Conservation (phyloP, 176 grass and related monocot genomes). For the Paspalum notatum region DNA sequence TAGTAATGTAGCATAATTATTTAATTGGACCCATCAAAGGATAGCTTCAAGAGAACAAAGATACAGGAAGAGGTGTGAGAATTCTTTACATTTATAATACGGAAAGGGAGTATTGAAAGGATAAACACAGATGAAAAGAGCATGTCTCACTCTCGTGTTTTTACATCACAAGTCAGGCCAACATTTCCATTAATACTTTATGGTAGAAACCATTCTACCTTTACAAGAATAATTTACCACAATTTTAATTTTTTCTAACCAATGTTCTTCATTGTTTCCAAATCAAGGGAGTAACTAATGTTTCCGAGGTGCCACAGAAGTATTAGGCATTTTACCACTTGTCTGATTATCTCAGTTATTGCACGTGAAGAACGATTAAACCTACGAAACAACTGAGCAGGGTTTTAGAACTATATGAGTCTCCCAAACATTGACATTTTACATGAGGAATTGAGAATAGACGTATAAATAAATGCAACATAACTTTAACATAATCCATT, state of each 20-base stretch:
- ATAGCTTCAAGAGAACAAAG: not conserved
- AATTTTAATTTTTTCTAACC: not conserved
- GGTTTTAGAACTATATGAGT: constrained; percentile 15
- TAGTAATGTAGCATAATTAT: not conserved
- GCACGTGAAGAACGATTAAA: not conserved
- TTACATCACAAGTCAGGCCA: not conserved
- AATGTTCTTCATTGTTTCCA: not conserved
- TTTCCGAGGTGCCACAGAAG: not conserved
- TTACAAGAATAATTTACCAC: constrained; percentile 17
- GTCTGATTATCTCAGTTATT: constrained; percentile 8
- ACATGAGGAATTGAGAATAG: constrained; percentile 15
- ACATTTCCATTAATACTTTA: not conserved
- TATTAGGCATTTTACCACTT: constrained; percentile 19
- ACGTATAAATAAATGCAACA: constrained; percentile 17
- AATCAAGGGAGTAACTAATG: not conserved
- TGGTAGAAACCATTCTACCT: not conserved
- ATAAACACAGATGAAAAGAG: too few species aligned
- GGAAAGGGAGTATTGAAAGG: too few species aligned
- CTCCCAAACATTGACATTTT: not conserved
- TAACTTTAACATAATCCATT: constrained; percentile 20
- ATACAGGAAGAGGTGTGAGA: not conserved
- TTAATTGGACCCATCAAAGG: not conserved
- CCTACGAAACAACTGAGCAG: constrained; percentile 13
- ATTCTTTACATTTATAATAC: not conserved
- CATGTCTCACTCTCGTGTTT: not conserved